Evolutionary conservation across 2,329 filamentous ascomycete genomes (phyloP), one percentile per base, ranked within the genome.

Genomic region (Claviceps cyperi): DNA sequence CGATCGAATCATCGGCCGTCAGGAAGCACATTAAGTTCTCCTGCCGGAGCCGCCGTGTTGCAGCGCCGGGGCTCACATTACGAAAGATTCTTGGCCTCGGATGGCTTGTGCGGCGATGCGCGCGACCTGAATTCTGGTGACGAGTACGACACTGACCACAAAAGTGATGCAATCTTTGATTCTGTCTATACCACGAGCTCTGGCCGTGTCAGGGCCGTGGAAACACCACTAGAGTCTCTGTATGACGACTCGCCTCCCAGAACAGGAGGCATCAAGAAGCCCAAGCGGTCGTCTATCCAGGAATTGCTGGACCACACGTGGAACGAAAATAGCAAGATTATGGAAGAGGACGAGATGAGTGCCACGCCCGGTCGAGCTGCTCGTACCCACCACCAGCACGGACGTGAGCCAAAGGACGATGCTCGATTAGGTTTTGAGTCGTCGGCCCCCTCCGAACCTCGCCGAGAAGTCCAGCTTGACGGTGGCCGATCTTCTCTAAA

Each of bases 81-180:
- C 53, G 65, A 66, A 47, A 58, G 60, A 48, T 60, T 59, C 7
- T 86, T 82, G 22, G 84, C 81, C 28, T 71, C 83, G 55, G 77
- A 80, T 53, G 82, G 81, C 52, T 87, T 82, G 28, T 85, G 89
- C 57, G 76, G 78, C 59, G 83, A 87, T 52, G 70, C 70, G 53
- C 77, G 78, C 56, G 79, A 76, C 45, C 76, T 81, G 56, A 71
- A 68, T n/a, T 86, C 80, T 11, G 77, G 77, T 21, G 84, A 88
- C 51, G 85, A 88, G 50, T 83, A 87, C 58, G 85, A 88, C 58
- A 81, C 80, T n/a, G 84, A 88, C 62, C 80, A 83, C 59, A 83
- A 81, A 66, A 88, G 84, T 62, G 85, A 90, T 58, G 86, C 80
- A 17, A 73, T 84, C 50, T 89, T 81, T 64, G 86, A 90, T 68